These are phyloP conservation scores for Fagopyrum esculentum DNA, from an alignment of 148 eudicot genomes.

Conservation along the genomic window DNA sequence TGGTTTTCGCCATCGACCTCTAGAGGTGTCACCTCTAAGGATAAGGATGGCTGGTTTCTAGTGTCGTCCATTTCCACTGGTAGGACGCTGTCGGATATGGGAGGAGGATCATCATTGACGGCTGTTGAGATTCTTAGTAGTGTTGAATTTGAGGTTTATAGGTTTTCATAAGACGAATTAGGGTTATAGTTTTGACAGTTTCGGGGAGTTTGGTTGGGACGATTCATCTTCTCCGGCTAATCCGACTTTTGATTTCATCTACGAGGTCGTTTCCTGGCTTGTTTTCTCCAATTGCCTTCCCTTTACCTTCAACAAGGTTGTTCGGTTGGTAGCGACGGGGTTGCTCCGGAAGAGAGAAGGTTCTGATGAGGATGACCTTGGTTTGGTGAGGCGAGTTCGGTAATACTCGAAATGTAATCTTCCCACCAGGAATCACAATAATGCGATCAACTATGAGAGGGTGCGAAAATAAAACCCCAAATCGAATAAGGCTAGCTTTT, in stretches of 20 bases:
- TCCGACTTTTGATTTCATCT: slow-evolving; percentile 66
- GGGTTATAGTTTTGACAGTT: slow-evolving; percentile 11
- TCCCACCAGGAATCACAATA: neutral
- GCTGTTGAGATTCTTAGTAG: no score
- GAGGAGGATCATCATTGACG: no score
- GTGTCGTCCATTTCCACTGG: no score
- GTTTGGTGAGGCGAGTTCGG: slow-evolving; percentile 19
- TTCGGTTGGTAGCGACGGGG: slow-evolving; percentile 32
- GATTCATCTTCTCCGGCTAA: slow-evolving; percentile 34
- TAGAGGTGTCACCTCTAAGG: no score
- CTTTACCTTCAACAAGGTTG: slow-evolving; percentile 51
- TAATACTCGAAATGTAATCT: neutral
- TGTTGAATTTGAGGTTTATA: no score
- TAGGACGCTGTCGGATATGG: no score
- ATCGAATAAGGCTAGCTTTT: no score
- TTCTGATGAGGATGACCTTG: slow-evolving; percentile 18
- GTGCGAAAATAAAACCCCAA: slow-evolving; percentile 1
- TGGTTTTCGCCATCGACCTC: no score
- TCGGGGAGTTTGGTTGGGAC: slow-evolving; percentile 31
- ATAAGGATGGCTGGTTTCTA: no score
- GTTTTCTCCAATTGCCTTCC: slow-evolving; percentile 67
- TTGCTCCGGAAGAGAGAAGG: slow-evolving; percentile 33
- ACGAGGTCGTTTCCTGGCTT: slow-evolving; percentile 60
- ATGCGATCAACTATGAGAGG: neutral
- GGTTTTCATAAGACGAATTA: no score